Percentiles rank a stretch among this genome's conserved stretches.
Evolutionary conservation across 2,329 filamentous ascomycete species (phyloP).

Genomic region (Ilyonectria robusta): DNA sequence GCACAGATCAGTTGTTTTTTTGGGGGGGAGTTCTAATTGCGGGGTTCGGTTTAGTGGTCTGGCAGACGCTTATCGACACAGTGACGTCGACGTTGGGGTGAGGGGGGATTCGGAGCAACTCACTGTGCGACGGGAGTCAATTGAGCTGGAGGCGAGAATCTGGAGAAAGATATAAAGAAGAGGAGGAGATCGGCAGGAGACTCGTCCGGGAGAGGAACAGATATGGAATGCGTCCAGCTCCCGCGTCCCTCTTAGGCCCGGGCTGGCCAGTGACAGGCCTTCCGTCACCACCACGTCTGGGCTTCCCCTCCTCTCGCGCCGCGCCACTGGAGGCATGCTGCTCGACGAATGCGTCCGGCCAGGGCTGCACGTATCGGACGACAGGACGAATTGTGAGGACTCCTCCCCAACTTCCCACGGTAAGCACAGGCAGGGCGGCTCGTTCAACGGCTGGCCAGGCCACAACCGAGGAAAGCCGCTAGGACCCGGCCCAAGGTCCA

Average conservation of each 20-base stretch:
- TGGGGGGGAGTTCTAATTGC: constrained; percentile 16
- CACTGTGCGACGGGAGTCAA: neutral
- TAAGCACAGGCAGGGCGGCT: neutral
- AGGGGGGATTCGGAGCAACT: neutral
- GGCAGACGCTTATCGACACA: neutral
- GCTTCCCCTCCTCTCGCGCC: neutral
- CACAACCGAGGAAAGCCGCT: constrained; percentile 55
- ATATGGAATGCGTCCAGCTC: neutral
- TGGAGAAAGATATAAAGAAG: neutral
- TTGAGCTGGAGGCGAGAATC: neutral
- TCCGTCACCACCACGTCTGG: neutral
- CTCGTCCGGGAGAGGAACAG: neutral
- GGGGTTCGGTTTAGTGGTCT: constrained; percentile 12
- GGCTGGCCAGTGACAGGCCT: neutral
- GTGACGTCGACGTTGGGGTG: constrained; percentile 3
- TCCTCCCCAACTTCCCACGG: neutral
- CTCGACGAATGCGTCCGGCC: neutral
- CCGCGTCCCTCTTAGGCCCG: neutral
- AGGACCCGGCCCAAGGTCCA: constrained; percentile 38
- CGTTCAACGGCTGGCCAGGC: neutral
- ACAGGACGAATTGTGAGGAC: constrained; percentile 23
- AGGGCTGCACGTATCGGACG: constrained; percentile 26
- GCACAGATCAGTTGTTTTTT: constrained; percentile 28
- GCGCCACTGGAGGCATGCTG: neutral
- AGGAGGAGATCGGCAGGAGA: neutral